Base-by-base conservation (phyloP, 1,139 yeast species). In the Kurtzmaniella natalensis region DNA sequence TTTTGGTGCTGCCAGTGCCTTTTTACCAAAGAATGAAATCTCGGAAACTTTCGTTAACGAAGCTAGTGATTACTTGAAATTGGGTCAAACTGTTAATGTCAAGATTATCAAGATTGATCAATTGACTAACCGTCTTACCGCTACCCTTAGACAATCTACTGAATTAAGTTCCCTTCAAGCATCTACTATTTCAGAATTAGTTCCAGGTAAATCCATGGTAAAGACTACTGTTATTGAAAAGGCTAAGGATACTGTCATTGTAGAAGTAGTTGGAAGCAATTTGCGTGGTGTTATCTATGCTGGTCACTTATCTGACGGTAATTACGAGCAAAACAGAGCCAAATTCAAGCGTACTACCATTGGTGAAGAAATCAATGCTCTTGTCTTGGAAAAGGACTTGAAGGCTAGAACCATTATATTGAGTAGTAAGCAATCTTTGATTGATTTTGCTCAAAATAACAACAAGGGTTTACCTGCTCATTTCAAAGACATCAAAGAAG, bases 61-160 rank as follows among this genome's bases (percentile, higher is more conserved):
- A 36, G 88, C 95, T 14, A 76, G 75, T 46, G 94, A 88, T 43
- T 83, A 81, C 55, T 72, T 89, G 49, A 78, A 78, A 44, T 52
- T 85, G 17, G 96, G 96, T 3, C 98, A 92, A 61, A 82, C 96
- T 4, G 81, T 92, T 28, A 66, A 70, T 22, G 94, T 85, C 5
- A 76, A 81, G 46, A 65, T 92, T 19, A 50, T 81, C 30, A 63
- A 67, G 26, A 75, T 81, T 30, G 79, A 83, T 44, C 57, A 69
- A 18, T 77, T 71, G 11, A 64, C 65, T 22, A 64, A 73, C 29
- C 75, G 81, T 50, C 62, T 88, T 42, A 59, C 76, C 22, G 95
- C 84, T 2, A 80, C 95, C 31, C 81, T 94, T 49, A 76, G 83
- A 53, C 76, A 82, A 40, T 72, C 87, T 1, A 63, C 70, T 34